Base-by-base conservation (phyloP, 306 rosid species). In the Sindora glabra region DNA sequence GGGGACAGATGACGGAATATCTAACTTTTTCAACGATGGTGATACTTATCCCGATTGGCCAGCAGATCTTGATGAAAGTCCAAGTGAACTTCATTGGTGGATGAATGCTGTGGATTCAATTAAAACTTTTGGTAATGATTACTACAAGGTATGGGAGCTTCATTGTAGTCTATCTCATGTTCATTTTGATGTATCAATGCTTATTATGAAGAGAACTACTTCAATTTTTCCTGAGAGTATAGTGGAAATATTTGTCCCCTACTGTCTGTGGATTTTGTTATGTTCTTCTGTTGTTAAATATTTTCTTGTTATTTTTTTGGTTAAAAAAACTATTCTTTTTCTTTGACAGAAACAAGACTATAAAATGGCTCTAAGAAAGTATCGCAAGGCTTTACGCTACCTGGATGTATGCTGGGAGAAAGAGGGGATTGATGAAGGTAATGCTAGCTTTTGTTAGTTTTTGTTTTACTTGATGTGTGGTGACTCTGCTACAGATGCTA, bases 401-500 rank as follows among this genome's bases (percentile, higher is more conserved):
- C 83, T 82, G 23, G 97, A 90, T 69, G 73, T 86, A 48, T 90
- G 97, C 74, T 90, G 97, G 97, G 97, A 90, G 79, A 90, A 84
- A 77, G 94, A 86, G 25, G 94, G 83, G 32, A 87, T 90, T 12
- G 85, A 90, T 63, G 95, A 84, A 80, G 97, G 97, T 83, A n/a
- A 12, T 60, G 72, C 48, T 23, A 33, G 16, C 32, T n/a, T 48
- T 54, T 23, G 15, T 24, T 62, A 14, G 18, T 47, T 54, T n/a
- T n/a, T n/a, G n/a, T n/a, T n/a, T n/a, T n/a, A n/a, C n/a, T n/a
- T n/a, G n/a, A n/a, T n/a, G n/a, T n/a, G n/a, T n/a, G n/a, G n/a
- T n/a, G n/a, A n/a, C n/a, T n/a, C n/a, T n/a, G n/a, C n/a, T n/a
- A n/a, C n/a, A n/a, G n/a, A n/a, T n/a, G n/a, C n/a, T n/a, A n/a